A percentile compares a stretch with the other conserved stretches of the same genome.
phyloP scores from a whole-genome alignment of 805 yeast species.

The Tetrapisispora taiwanensis region DNA sequence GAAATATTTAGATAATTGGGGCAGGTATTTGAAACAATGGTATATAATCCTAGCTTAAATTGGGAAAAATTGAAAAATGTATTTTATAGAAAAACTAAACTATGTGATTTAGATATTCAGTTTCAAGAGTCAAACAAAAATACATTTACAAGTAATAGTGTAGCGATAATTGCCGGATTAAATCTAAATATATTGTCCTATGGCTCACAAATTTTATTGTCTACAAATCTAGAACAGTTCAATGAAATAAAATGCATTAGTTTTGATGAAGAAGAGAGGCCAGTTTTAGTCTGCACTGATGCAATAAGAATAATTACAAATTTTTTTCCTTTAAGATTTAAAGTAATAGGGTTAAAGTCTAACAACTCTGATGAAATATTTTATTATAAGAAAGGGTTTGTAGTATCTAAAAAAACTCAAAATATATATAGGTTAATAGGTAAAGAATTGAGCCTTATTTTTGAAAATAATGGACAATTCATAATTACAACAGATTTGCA shows the following conservation, averaged over 20 bases:
- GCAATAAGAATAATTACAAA: conserved; percentile 11
- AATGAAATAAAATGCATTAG: conserved; percentile 13
- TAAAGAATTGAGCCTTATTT: conserved; percentile 7
- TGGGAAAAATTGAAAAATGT: conserved; percentile 77
- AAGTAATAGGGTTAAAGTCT: conserved; percentile 6
- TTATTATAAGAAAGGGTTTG: conserved; percentile 20
- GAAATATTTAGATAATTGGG: no score
- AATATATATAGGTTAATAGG: conserved; percentile 12
- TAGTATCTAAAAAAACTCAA: conserved; percentile 15
- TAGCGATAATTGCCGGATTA: conserved; percentile 31
- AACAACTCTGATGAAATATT: conserved; percentile 20
- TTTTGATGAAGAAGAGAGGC: conserved; percentile 15
- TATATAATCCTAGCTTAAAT: conserved; percentile 34
- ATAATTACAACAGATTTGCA: conserved; percentile 22
- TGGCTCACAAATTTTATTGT: conserved; percentile 19
- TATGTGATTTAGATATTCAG: conserved; percentile 18
- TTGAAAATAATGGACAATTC: conserved; percentile 13
- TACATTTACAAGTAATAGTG: conserved; percentile 33
- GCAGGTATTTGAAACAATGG: background rate
- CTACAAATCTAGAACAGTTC: conserved; percentile 7
- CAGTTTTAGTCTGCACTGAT: conserved; percentile 12
- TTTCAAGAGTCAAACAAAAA: conserved; percentile 12
- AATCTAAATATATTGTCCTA: conserved; percentile 32
- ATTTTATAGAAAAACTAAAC: conserved; percentile 47
- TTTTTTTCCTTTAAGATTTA: conserved; percentile 16